Base-by-base conservation (phyloP, 208 protist genomes). In the Leishmania aethiopica region DNA sequence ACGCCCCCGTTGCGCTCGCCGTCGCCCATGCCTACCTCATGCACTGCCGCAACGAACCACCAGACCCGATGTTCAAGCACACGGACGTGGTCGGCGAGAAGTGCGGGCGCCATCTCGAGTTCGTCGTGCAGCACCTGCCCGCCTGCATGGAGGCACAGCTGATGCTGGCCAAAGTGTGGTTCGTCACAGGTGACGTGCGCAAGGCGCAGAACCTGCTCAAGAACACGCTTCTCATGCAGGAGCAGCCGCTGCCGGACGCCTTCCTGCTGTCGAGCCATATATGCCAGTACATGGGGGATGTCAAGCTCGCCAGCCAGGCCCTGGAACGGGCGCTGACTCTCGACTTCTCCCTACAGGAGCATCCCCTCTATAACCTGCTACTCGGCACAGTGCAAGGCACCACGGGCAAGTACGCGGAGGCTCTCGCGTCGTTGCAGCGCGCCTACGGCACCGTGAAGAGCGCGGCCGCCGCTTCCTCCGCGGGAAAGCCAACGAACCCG, bases 281-380 rank as follows among this genome's bases (percentile, higher is more conserved):
- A 55, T 95, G 91, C 70, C 90, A 96, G 69, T 92, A 95, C 75
- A 87, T 94, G 82, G 94, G 96, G 22, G 93, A 98, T 51, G 80
- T 90, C 55, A 90, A 83, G 57, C 74, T 94, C n/a, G 98, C 98
- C 7, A 80, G 66, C 51, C 88, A 94, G 42, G 90, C 95, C 11
- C 92, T 99, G 11, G 95, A 99, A 79, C 92, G 97, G 83, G 98
- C 96, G 19, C 88, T 99, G 49, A 97, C 92, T 15, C 87, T 98
- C 47, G 94, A 99, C 83, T 99, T 99, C 88, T 89, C 95, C 49
- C 81, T 99, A 35, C 95, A 97, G 76, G 95, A 99, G 79, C 90
- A 94, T 81, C 93, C 97, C 15, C 81, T 94, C 8, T 99, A 98
- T 84, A 96, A 98, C 80, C 81, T 99, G 22, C 82, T 99, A 19